phyloP scores from a whole-genome alignment of 2,329 filamentous ascomycete genomes.

The Mollisia scopiformis region DNA sequence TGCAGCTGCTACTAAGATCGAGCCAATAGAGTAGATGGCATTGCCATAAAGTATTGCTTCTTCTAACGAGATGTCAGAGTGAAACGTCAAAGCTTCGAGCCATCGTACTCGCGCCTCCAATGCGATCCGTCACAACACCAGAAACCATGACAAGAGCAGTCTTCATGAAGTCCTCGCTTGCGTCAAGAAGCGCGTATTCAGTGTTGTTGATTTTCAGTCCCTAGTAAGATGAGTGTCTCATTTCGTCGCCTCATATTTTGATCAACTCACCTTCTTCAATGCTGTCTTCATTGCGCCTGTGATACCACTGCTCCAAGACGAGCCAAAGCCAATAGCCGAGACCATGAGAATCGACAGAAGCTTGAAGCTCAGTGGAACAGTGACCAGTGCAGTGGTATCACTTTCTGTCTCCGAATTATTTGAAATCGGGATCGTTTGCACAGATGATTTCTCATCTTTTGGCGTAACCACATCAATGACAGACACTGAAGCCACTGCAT shows the following conservation, averaged over 20 bases:
- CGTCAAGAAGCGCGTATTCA: conserved; percentile 60
- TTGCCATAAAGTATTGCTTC: conserved; percentile 63
- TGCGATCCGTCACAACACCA: conserved; percentile 59
- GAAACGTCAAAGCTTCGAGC: not conserved
- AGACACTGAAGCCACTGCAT: not conserved
- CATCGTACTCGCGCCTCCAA: conserved; percentile 55
- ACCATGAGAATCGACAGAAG: conserved; percentile 52
- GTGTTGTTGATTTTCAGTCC: conserved; percentile 62
- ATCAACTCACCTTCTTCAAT: conserved; percentile 51
- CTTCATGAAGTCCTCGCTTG: conserved; percentile 65
- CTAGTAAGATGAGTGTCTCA: conserved; percentile 22
- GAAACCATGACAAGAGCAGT: conserved; percentile 56
- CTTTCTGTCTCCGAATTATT: conserved; percentile 1
- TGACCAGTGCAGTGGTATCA: not conserved
- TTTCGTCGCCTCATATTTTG: not conserved
- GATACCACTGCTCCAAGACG: conserved; percentile 62
- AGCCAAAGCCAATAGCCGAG: conserved; percentile 60
- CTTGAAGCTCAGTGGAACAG: conserved; percentile 34
- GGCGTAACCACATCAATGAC: not conserved
- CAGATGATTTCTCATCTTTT: not conserved
- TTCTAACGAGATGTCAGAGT: not conserved
- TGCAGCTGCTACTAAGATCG: conserved; percentile 61
- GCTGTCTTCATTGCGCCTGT: conserved; percentile 64
- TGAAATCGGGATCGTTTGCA: not conserved
- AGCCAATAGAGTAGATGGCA: conserved; percentile 58